These are phyloP conservation scores for Lumnitzera littorea DNA, from an alignment of 345 rosid genomes.

Conservation along the genomic window DNA sequence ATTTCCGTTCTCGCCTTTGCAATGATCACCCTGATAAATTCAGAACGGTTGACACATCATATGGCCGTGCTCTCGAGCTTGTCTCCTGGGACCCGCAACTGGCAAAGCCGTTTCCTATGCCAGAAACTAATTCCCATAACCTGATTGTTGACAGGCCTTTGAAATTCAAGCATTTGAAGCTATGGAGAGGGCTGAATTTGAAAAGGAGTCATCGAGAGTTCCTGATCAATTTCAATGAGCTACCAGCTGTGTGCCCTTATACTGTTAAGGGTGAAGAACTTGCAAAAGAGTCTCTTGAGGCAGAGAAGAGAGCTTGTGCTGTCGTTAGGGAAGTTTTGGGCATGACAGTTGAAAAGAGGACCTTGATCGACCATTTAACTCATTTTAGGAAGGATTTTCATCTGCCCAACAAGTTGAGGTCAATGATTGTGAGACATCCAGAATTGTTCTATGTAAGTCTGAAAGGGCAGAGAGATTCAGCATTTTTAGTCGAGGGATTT, in stretches of 20 bases:
- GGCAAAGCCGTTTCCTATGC: constrained; percentile 36
- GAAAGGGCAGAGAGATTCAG: constrained; percentile 76
- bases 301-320: constrained; percentile 78
- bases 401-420: constrained; percentile 65
- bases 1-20: constrained; percentile 79
- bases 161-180: constrained; percentile 70
- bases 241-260: constrained; percentile 68
- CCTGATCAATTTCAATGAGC: constrained; percentile 57
- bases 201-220: constrained; percentile 53
- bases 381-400: constrained; percentile 82
- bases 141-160: constrained; percentile 81
- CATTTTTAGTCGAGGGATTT: constrained; percentile 60
- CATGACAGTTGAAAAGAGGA: constrained; percentile 64
- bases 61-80: constrained; percentile 86
- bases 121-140: constrained; percentile 24
- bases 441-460: constrained; percentile 76
- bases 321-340: constrained; percentile 68
- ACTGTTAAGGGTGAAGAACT: constrained; percentile 33
- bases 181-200: constrained; percentile 68
- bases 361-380: constrained; percentile 75
- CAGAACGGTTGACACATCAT: constrained; percentile 67
- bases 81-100: constrained; percentile 62
- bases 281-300: constrained; percentile 47
- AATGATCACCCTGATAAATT: constrained; percentile 68
- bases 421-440: constrained; percentile 71